These are phyloP conservation scores for Ochromonas danica DNA, from an alignment of 108 stramenopile genomes.

Conservation along the genomic window DNA sequence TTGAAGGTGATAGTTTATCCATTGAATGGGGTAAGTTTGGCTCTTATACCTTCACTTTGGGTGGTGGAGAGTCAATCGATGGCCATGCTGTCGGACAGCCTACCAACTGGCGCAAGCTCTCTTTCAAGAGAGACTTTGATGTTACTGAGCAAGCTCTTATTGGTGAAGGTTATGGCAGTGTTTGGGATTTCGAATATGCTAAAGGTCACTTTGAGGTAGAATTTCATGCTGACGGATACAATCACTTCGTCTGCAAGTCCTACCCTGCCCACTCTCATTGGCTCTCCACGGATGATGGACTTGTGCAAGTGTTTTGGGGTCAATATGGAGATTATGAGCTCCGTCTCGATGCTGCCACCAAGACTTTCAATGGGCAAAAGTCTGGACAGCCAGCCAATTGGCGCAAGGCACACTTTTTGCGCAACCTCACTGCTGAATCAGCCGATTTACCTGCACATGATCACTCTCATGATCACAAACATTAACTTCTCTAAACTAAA, in stretches of 20 bases:
- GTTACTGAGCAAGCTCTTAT: no score
- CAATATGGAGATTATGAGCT: not conserved
- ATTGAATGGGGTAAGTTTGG: not conserved
- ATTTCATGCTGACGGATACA: not conserved
- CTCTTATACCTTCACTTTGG: no score
- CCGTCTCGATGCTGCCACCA: not conserved
- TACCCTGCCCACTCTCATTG: constrained; percentile 1
- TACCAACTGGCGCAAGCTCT: no score
- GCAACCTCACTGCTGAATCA: not conserved
- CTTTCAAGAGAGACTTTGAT: no score
- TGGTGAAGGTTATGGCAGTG: no score
- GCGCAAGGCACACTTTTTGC: not conserved
- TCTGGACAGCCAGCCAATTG: not conserved
- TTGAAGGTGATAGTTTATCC: not conserved
- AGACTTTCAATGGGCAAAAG: not conserved
- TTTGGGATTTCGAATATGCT: no score
- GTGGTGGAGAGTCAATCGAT: no score
- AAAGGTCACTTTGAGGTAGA: not conserved
- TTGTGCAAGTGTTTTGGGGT: not conserved
- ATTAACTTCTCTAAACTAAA: no score
- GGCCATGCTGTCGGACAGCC: no score
- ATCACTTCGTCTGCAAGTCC: not conserved
- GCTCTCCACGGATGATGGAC: not conserved
- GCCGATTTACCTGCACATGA: not conserved
- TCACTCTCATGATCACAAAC: not conserved